Conservation (phyloP, 495 filamentous ascomycete genomes). For the Neurospora africana region DNA sequence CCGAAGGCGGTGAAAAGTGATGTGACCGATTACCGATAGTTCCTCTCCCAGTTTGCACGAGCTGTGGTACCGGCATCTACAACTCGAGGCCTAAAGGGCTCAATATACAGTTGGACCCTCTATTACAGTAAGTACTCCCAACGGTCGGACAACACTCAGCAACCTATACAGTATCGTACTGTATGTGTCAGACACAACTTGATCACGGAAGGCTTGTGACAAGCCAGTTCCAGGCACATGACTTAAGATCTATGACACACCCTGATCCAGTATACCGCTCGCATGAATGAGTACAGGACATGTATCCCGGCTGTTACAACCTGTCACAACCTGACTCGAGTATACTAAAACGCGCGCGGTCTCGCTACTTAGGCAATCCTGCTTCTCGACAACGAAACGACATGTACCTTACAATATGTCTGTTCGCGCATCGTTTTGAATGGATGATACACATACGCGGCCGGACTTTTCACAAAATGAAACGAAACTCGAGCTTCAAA, state of each 20-base stretch:
- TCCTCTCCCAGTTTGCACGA: neutral
- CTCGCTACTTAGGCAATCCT: neutral
- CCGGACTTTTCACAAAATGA: neutral
- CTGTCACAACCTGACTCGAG: neutral
- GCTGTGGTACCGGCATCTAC: neutral
- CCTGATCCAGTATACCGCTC: neutral
- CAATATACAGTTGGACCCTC: no score
- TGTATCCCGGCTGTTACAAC: neutral
- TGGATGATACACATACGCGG: neutral
- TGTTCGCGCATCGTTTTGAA: neutral
- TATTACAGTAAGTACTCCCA: no score
- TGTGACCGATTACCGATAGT: neutral
- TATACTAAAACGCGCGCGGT: neutral
- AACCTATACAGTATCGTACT: neutral
- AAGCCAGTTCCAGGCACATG: neutral
- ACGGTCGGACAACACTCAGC: neutral
- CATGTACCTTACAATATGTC: neutral
- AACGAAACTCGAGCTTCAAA: neutral
- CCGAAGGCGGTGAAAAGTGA: neutral
- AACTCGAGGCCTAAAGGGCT: neutral
- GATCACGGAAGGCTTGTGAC: neutral
- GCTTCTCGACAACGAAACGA: neutral
- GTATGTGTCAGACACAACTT: neutral
- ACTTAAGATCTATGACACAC: neutral
- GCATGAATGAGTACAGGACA: neutral